These are phyloP conservation scores for Stevia rebaudiana DNA, from an alignment of 140 eudicot genomes.

Conservation along the genomic window DNA sequence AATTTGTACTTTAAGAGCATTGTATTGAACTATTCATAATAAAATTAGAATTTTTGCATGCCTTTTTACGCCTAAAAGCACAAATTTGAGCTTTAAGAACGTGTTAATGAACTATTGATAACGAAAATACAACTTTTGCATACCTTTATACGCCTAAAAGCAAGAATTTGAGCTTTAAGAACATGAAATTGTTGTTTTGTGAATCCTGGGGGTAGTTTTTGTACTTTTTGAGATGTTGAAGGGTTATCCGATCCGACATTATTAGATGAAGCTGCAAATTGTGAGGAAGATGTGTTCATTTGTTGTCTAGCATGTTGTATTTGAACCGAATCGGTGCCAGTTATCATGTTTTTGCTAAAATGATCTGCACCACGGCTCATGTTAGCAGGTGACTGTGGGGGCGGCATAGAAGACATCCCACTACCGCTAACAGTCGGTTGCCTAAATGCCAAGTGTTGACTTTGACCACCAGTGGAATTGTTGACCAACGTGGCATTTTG, in stretches of 20 bases:
- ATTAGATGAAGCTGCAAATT: slow-evolving; percentile 43
- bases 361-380: slow-evolving; percentile 62
- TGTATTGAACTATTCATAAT: slow-evolving; percentile 55
- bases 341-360: slow-evolving; percentile 39
- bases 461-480: slow-evolving; percentile 50
- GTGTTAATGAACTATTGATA: too few species aligned
- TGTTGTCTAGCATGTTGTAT: slow-evolving; percentile 55
- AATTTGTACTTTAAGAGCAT: slow-evolving; percentile 90
- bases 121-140: slow-evolving; percentile 5
- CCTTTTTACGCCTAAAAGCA: slow-evolving; percentile 93
- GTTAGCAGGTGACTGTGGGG: slow-evolving; percentile 56
- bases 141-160: slow-evolving; percentile 93
- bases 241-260: slow-evolving; percentile 42
- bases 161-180: slow-evolving; percentile 92
- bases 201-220: slow-evolving; percentile 40
- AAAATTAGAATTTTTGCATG: slow-evolving; percentile 18
- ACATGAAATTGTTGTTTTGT: slow-evolving; percentile 89
- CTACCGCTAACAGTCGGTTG: slow-evolving; percentile 43
- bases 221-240: slow-evolving; percentile 48
- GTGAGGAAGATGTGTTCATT: slow-evolving; percentile 54
- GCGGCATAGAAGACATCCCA: slow-evolving; percentile 71
- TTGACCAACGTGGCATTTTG: slow-evolving; percentile 32
- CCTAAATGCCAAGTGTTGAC: slow-evolving; percentile 53
- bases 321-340: slow-evolving; percentile 51
- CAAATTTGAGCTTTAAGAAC: slow-evolving; percentile 93